Evolutionary conservation across 164 flowering plant genomes (phyloP).

Genomic region (Piper betle): DNA sequence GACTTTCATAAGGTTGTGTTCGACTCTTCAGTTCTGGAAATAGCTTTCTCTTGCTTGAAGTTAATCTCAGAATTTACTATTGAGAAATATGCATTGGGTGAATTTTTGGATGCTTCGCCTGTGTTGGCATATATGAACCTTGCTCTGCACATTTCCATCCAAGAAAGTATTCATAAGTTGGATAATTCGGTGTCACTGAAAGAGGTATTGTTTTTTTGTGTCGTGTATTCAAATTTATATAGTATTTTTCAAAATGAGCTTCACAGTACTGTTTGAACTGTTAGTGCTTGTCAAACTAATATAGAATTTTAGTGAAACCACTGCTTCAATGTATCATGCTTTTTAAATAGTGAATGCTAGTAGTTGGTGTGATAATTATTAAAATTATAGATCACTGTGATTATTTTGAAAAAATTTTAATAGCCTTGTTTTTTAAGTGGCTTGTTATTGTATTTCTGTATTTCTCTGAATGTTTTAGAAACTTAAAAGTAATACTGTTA

Average conservation of each 20-base stretch:
- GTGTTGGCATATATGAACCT: constrained; percentile 60
- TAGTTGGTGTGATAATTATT: background rate
- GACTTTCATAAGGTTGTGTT: constrained; percentile 39
- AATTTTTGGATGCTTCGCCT: constrained; percentile 39
- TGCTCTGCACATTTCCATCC: constrained; percentile 47
- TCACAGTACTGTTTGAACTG: background rate
- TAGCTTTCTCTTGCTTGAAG: constrained; percentile 40
- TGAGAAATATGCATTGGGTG: constrained; percentile 31
- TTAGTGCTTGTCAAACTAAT: background rate
- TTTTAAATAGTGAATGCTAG: background rate
- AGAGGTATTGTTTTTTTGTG: constrained; percentile 21
- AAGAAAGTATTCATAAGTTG: constrained; percentile 9
- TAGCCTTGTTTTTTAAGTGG: no score
- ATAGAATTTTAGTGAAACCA: background rate
- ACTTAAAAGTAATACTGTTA: background rate
- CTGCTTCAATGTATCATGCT: background rate
- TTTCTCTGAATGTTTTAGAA: no score
- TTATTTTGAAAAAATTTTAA: background rate
- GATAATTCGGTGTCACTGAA: constrained; percentile 15
- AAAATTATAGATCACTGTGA: background rate
- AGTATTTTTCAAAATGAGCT: background rate
- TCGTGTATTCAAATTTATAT: no score
- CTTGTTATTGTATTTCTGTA: background rate
- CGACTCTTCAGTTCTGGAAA: constrained; percentile 28
- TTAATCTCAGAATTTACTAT: constrained; percentile 59